Evolutionary conservation across 1,139 yeast genomes (phyloP).

Genomic region (Blastobotrys capitulatus): DNA sequence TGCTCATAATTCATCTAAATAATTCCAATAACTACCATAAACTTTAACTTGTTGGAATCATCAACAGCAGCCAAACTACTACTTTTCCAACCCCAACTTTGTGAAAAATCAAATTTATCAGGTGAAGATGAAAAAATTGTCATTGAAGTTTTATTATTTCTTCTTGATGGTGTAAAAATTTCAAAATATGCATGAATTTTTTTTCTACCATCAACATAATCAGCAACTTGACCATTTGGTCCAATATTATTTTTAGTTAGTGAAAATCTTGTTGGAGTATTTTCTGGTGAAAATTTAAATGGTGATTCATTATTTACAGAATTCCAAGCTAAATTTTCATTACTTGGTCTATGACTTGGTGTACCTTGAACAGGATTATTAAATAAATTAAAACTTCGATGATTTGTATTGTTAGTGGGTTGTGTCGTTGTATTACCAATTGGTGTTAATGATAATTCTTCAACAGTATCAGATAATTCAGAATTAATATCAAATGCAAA

Average conservation of each 20-base stretch:
- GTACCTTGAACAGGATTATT: not conserved
- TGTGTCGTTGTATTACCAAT: not conserved
- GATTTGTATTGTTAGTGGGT: not conserved
- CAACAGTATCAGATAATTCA: not conserved
- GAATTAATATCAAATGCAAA: not conserved
- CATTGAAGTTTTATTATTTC: conserved; percentile 38
- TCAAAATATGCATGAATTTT: conserved; percentile 45
- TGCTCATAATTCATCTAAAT: conserved; percentile 29
- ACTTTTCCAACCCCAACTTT: conserved; percentile 54
- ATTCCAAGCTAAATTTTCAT: not conserved
- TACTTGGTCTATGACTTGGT: not conserved
- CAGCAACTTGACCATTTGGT: conserved; percentile 9
- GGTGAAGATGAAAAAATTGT: conserved; percentile 50
- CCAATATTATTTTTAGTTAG: not conserved
- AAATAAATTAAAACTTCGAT: not conserved
- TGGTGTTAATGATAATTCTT: not conserved
- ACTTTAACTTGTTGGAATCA: conserved; percentile 37
- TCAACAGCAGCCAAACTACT: conserved; percentile 43
- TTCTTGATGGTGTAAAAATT: conserved; percentile 47
- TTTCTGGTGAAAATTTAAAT: not conserved
- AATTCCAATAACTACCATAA: conserved; percentile 46
- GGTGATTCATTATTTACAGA: not conserved
- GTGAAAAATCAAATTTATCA: conserved; percentile 45
- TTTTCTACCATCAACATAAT: conserved; percentile 38
- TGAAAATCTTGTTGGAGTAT: not conserved